Percentiles rank a stretch among this genome's conserved stretches.
Evolutionary conservation across 495 filamentous ascomycete genomes (phyloP).

Genomic region (Terfezia boudieri): DNA sequence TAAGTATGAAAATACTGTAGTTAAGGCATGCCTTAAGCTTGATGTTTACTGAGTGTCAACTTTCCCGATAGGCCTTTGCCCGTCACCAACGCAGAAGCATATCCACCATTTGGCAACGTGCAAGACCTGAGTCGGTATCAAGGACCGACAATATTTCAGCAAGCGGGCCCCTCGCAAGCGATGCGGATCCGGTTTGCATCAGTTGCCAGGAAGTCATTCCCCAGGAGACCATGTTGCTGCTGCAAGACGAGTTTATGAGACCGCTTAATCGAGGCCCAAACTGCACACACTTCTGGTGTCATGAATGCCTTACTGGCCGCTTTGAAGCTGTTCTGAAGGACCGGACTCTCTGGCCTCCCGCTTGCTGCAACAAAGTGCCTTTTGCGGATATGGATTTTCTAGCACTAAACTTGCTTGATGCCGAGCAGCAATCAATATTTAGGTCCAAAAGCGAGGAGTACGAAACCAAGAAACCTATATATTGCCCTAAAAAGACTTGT

Average conservation of each 20-base stretch:
- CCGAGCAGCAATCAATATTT: background rate
- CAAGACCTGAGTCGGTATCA: too few relatives aligned
- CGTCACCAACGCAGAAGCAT: too few relatives aligned
- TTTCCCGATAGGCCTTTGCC: too few relatives aligned
- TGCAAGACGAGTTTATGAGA: background rate
- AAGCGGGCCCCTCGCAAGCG: too few relatives aligned
- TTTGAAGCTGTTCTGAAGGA: background rate
- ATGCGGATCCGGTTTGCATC: too few relatives aligned
- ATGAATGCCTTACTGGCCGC: background rate
- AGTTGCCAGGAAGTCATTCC: too few relatives aligned
- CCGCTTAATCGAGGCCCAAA: background rate
- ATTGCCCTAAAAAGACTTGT: background rate
- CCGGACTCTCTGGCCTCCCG: background rate
- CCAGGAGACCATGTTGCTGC: too few relatives aligned
- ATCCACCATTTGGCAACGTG: too few relatives aligned
- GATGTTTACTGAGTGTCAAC: too few relatives aligned
- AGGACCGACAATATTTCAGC: too few relatives aligned
- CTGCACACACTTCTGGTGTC: background rate
- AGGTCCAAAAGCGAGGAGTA: background rate
- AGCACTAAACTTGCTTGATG: background rate
- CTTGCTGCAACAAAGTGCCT: background rate
- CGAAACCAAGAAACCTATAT: background rate
- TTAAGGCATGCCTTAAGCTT: too few relatives aligned
- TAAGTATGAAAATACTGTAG: too few relatives aligned
- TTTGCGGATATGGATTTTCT: background rate